Percentiles rank a stretch among this genome's conserved stretches.
Evolutionary conservation across 1,139 yeast species (phyloP).

Genomic region (Blastobotrys indianensis): DNA sequence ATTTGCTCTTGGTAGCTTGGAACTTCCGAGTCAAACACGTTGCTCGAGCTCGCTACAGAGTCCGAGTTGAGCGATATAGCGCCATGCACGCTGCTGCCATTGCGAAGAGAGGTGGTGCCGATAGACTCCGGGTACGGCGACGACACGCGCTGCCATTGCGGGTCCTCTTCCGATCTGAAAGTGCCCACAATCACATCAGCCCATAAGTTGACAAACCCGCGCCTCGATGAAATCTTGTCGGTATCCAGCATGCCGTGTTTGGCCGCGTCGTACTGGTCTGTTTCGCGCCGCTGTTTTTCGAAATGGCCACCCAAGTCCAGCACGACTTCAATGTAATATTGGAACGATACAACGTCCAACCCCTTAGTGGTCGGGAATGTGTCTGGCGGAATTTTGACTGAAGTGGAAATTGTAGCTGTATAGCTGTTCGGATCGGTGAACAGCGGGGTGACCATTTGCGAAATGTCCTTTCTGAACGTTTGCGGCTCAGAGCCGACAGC

Average conservation of each 20-base stretch:
- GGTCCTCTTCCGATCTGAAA: conserved; percentile 35
- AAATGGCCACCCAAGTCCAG: conserved; percentile 57
- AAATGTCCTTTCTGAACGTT: conserved; percentile 77
- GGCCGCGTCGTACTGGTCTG: conserved; percentile 5
- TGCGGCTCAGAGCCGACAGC: conserved; percentile 49
- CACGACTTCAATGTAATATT: conserved; percentile 77
- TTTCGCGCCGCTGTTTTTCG: conserved; percentile 26
- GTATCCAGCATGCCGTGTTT: conserved; percentile 48
- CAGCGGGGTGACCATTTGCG: conserved; percentile 73
- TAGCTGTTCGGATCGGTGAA: conserved; percentile 65
- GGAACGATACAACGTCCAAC: conserved; percentile 70
- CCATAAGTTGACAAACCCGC: conserved; percentile 71
- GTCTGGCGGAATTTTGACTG: conserved; percentile 72
- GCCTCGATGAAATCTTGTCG: conserved; percentile 64
- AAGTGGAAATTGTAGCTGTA: conserved; percentile 53
- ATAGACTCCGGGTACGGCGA: too few relatives aligned
- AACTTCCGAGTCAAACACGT: too few relatives aligned
- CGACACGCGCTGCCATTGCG: too few relatives aligned
- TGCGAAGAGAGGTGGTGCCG: too few relatives aligned
- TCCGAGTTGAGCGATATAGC: too few relatives aligned
- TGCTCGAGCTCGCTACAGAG: too few relatives aligned
- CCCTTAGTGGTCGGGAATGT: conserved; percentile 80
- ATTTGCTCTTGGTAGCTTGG: too few relatives aligned
- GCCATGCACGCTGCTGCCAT: too few relatives aligned
- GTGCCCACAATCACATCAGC: conserved; percentile 80